Percentiles rank a stretch among this genome's conserved stretches.
These are phyloP conservation scores for Pelargonium fulgidum DNA, from an alignment of 441 rosid species.

Conservation along the genomic window DNA sequence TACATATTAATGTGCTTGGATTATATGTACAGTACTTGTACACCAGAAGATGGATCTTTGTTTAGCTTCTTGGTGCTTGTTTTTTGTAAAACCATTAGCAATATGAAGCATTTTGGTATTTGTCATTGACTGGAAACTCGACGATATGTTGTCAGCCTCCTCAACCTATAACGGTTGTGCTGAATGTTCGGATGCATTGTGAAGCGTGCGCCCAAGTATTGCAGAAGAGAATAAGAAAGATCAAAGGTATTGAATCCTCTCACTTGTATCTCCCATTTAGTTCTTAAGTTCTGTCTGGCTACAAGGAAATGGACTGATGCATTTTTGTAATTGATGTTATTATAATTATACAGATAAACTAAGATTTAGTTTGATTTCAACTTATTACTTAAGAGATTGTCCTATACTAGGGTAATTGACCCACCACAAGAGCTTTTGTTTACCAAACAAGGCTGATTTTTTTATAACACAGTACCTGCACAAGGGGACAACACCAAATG, in stretches of 20 bases:
- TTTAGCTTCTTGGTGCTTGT: neutral
- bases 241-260: neutral
- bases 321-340: neutral
- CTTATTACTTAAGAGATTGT: neutral
- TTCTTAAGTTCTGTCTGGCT: neutral
- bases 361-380: neutral
- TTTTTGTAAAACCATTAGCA: neutral
- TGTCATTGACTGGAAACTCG: neutral
- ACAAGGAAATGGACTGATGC: neutral
- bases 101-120: neutral
- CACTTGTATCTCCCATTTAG: neutral
- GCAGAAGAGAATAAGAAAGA: slow-evolving; percentile 1
- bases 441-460: slow-evolving; percentile 1
- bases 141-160: neutral
- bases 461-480: neutral
- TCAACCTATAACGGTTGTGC: slow-evolving; percentile 3
- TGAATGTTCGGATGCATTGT: slow-evolving; percentile 9
- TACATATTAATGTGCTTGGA: neutral
- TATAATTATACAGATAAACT: neutral
- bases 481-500: slow-evolving; percentile 2
- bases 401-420: neutral
- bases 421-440: neutral
- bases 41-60: neutral
- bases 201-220: slow-evolving; percentile 2
- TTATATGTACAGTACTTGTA: neutral